These are phyloP conservation scores for Umbilicaria muhlenbergii DNA, from an alignment of 495 filamentous ascomycete genomes.

Conservation along the genomic window DNA sequence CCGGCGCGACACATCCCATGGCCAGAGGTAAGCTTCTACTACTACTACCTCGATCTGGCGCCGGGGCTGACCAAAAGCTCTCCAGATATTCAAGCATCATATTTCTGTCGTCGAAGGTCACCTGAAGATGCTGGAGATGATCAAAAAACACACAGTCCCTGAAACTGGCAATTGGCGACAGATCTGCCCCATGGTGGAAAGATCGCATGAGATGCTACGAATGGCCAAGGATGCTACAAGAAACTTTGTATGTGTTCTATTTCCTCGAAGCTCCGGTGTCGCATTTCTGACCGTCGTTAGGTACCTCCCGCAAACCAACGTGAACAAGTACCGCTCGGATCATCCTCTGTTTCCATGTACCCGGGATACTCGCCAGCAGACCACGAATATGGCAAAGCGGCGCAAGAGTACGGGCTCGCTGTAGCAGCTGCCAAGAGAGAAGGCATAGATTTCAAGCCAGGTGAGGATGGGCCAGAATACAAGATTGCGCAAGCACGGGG, in stretches of 20 bases:
- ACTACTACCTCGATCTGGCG: neutral
- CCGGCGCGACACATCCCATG: constrained; percentile 15
- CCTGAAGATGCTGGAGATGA: constrained; percentile 19
- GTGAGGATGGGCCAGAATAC: constrained; percentile 11
- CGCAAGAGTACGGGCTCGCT: constrained; percentile 9
- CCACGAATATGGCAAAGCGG: constrained; percentile 15
- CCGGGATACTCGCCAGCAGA: constrained; percentile 17
- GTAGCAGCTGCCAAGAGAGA: constrained; percentile 10
- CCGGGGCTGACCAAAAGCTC: neutral
- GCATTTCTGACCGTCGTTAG: constrained; percentile 3
- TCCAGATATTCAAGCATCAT: constrained; percentile 18
- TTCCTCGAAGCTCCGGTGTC: neutral
- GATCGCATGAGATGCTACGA: constrained; percentile 14
- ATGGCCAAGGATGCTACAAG: constrained; percentile 9
- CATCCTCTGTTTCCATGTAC: constrained; percentile 18
- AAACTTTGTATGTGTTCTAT: constrained; percentile 10
- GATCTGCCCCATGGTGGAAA: constrained; percentile 12
- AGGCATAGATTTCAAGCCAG: constrained; percentile 9
- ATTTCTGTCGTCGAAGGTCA: constrained; percentile 19
- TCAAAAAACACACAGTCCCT: constrained; percentile 15
- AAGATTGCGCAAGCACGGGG: constrained; percentile 14
- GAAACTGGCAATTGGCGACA: constrained; percentile 11
- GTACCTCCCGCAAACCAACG: constrained; percentile 9
- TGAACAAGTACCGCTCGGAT: constrained; percentile 15
- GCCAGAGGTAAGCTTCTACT: constrained; percentile 9